Conservation (phyloP, 441 rosid species). For the Pelargonium fulgidum region DNA sequence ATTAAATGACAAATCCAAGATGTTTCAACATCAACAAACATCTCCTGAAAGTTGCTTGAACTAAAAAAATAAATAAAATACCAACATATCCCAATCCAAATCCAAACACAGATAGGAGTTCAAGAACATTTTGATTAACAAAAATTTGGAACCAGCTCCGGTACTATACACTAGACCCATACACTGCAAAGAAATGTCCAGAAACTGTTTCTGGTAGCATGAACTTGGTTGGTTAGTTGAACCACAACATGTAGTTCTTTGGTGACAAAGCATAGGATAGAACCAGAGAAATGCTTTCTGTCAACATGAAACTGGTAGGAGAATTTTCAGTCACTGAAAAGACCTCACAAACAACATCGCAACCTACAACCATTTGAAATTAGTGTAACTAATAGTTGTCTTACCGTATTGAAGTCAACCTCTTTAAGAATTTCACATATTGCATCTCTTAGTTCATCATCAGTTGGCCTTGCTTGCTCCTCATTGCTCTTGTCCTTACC, state of each 20-base stretch:
- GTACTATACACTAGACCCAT: neutral
- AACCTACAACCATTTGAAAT: neutral
- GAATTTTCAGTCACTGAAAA: neutral
- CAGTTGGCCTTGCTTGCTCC: slow-evolving; percentile 39
- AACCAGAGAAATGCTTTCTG: neutral
- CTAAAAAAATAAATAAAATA: too few relatives aligned
- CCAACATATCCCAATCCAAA: too few relatives aligned
- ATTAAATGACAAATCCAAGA: neutral
- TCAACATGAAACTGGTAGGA: neutral
- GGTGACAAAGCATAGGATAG: too few relatives aligned
- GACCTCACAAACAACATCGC: neutral
- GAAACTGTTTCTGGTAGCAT: neutral
- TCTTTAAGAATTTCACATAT: slow-evolving; percentile 70
- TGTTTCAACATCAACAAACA: neutral
- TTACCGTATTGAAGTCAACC: slow-evolving; percentile 89
- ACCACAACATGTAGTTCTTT: too few relatives aligned
- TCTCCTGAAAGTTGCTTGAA: neutral
- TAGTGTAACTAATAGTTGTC: slow-evolving; percentile 15
- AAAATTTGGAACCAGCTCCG: neutral
- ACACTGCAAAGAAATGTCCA: neutral
- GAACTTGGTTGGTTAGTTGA: too few relatives aligned
- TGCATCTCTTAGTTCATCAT: slow-evolving; percentile 60
- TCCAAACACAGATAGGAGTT: too few relatives aligned
- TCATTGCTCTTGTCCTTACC: slow-evolving; percentile 53
- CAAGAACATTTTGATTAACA: neutral